Evolutionary conservation across 345 rosid species (phyloP).

Genomic region (Salix suchowensis): DNA sequence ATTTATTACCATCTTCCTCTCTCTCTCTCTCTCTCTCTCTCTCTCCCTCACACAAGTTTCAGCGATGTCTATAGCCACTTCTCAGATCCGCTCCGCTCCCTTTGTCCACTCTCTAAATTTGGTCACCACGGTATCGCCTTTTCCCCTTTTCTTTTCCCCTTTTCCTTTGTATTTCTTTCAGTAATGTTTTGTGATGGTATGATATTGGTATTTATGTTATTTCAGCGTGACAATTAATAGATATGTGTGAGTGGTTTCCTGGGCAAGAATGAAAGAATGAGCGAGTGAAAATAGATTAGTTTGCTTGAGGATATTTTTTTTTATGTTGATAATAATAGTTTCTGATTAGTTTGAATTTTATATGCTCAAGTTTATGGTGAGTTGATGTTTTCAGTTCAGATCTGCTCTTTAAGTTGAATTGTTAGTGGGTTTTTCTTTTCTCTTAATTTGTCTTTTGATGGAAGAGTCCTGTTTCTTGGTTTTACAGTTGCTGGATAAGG

Average conservation of each 20-base stretch:
- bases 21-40: background rate
- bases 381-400: constrained; percentile 15
- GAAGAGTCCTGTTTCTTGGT: background rate
- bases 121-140: constrained; percentile 16
- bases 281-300: no score
- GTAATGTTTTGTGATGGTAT: background rate
- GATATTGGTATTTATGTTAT: background rate
- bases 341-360: background rate
- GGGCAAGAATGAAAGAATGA: background rate
- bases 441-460: background rate
- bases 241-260: background rate
- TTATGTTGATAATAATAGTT: background rate
- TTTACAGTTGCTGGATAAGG: background rate
- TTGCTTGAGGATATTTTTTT: background rate
- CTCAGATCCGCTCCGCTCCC: constrained; percentile 23
- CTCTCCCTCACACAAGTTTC: background rate
- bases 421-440: background rate
- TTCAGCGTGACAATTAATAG: background rate
- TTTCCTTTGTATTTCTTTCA: background rate
- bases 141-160: background rate
- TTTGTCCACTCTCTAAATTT: constrained; percentile 8
- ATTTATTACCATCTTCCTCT: background rate
- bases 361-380: background rate
- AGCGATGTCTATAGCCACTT: constrained; percentile 26
- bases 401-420: constrained; percentile 9